A percentile compares a stretch with the other conserved stretches of the same genome.
phyloP scores from a whole-genome alignment of 2,329 filamentous ascomycete species.

The Cladophialophora bantiana region DNA sequence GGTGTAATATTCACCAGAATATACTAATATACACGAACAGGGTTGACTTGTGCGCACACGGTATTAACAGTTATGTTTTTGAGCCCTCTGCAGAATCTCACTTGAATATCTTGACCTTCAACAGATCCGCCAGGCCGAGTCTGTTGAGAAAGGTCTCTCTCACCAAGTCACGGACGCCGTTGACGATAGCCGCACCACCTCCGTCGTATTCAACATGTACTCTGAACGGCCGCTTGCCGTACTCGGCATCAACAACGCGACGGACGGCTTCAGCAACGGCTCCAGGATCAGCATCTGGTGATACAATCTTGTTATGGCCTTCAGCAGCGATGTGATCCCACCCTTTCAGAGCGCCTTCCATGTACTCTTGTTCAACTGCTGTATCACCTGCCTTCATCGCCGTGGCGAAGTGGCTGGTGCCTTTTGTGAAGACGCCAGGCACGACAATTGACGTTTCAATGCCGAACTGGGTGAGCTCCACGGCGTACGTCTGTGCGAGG shows the following conservation, averaged over 20 bases:
- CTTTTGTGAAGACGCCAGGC: conserved; percentile 31
- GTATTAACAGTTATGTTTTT: background rate
- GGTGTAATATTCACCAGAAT: too few relatives aligned
- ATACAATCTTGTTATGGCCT: background rate
- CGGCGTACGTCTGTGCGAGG: conserved; percentile 23
- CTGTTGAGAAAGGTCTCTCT: conserved; percentile 18
- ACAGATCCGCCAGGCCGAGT: conserved; percentile 12
- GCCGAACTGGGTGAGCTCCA: conserved; percentile 27
- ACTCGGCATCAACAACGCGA: conserved; percentile 13
- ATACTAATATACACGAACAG: too few relatives aligned
- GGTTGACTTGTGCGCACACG: too few relatives aligned
- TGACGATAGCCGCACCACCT: conserved; percentile 17
- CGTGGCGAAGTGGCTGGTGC: conserved; percentile 31
- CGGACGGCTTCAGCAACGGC: conserved; percentile 24
- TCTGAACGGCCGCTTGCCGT: conserved; percentile 25
- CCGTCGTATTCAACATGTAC: conserved; percentile 21
- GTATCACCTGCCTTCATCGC: conserved; percentile 20
- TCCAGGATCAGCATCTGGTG: conserved; percentile 16
- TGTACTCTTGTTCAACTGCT: conserved; percentile 18
- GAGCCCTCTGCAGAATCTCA: background rate
- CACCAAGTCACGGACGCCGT: conserved; percentile 18
- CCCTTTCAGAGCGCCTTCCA: conserved; percentile 19
- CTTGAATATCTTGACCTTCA: conserved; percentile 17
- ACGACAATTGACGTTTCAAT: conserved; percentile 33
- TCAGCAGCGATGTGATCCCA: background rate